Conservation (phyloP, 345 rosid genomes). For the Geranium rotundifolium region DNA sequence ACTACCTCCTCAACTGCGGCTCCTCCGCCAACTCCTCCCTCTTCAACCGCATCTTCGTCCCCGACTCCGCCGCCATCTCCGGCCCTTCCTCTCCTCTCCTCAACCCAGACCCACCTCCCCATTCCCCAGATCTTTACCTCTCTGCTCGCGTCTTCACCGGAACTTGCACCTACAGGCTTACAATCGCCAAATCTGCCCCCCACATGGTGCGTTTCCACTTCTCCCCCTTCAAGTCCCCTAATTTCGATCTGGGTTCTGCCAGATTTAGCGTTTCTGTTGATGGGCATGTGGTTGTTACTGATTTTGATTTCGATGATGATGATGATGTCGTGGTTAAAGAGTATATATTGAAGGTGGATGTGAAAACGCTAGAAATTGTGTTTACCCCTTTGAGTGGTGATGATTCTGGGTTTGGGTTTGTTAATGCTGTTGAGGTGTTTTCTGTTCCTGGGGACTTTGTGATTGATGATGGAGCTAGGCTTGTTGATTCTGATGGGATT, state of each 20-base stretch:
- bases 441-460: slow-evolving; percentile 59
- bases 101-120: slow-evolving; percentile 41
- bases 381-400: slow-evolving; percentile 29
- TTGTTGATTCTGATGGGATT: slow-evolving; percentile 28
- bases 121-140: slow-evolving; percentile 41
- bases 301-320: slow-evolving; percentile 21
- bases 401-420: slow-evolving; percentile 44
- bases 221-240: slow-evolving; percentile 54
- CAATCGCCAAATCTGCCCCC: slow-evolving; percentile 32
- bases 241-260: slow-evolving; percentile 36
- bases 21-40: slow-evolving; percentile 39
- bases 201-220: slow-evolving; percentile 92
- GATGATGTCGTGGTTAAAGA: slow-evolving; percentile 38
- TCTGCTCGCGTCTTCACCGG: slow-evolving; percentile 56
- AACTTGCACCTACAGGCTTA: slow-evolving; percentile 35
- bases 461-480: slow-evolving; percentile 52
- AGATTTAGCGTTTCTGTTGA: slow-evolving; percentile 44
- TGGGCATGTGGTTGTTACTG: slow-evolving; percentile 36
- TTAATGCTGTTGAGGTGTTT: slow-evolving; percentile 70
- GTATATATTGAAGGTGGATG: slow-evolving; percentile 30
- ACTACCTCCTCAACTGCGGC: slow-evolving; percentile 78
- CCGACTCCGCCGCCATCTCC: slow-evolving; percentile 43
- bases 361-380: slow-evolving; percentile 32
- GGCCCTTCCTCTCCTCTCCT: slow-evolving; percentile 39
- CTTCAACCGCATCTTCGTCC: slow-evolving; percentile 44